Evolutionary conservation across 2,329 filamentous ascomycete species (phyloP).

Genomic region (Chalaropsis thielavioides): DNA sequence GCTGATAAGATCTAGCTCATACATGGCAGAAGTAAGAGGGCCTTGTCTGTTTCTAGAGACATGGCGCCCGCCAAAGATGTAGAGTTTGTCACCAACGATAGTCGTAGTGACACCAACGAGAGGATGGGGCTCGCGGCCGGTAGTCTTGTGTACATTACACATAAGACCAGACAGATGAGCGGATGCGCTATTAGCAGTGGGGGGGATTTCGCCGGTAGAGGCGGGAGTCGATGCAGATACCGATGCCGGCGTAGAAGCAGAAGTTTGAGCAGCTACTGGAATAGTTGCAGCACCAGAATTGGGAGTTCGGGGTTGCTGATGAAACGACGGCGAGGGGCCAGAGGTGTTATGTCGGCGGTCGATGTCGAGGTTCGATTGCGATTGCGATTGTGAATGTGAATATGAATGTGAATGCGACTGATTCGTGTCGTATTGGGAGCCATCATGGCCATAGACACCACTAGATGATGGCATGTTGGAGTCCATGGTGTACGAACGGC

Average conservation of each 20-base stretch:
- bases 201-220: conserved; percentile 7
- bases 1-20: conserved; percentile 80
- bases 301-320: conserved; percentile 24
- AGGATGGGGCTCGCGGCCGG: conserved; percentile 77
- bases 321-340: conserved; percentile 40
- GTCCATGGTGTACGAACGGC: conserved; percentile 15
- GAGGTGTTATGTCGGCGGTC: conserved; percentile 39
- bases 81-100: conserved; percentile 85
- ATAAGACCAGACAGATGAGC: conserved; percentile 50
- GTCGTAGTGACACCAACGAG: conserved; percentile 92
- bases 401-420: conserved; percentile 24
- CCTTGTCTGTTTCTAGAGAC: conserved; percentile 68
- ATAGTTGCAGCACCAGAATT: conserved; percentile 8
- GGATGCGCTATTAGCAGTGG: conserved; percentile 35
- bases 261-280: conserved; percentile 25
- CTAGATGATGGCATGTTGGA: conserved; percentile 13
- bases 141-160: conserved; percentile 69
- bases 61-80: conserved; percentile 86
- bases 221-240: conserved; percentile 25
- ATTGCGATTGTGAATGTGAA: not conserved
- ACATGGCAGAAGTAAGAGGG: conserved; percentile 76
- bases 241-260: conserved; percentile 42
- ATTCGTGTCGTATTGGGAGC: conserved; percentile 19
- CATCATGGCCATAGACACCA: conserved; percentile 14
- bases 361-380: conserved; percentile 27